Percentiles rank a stretch among this genome's conserved stretches.
Evolutionary conservation across 352 stramenopile species (phyloP).

Genomic region (Phytopythium cucurbitacearum): DNA sequence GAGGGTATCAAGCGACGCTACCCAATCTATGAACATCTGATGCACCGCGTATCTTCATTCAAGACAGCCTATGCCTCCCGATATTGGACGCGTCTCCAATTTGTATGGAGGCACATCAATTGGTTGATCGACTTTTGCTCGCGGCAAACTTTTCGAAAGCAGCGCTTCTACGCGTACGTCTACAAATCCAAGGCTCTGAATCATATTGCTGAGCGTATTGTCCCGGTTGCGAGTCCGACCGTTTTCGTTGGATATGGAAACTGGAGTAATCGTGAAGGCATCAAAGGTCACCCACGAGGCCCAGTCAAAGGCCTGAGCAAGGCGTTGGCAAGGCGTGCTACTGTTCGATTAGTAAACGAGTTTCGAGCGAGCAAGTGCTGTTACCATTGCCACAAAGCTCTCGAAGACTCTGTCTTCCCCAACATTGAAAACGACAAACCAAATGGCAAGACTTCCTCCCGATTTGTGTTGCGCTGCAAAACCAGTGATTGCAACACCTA

Average conservation of each 20-base stretch:
- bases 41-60: neutral
- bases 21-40: neutral
- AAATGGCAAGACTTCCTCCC: neutral
- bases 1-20: neutral
- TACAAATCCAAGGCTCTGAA: neutral
- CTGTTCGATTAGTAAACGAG: neutral
- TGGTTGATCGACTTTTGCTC: constrained; percentile 1
- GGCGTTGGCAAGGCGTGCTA: neutral
- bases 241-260: neutral
- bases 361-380: constrained; percentile 2
- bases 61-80: neutral
- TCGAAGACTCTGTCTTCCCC: neutral
- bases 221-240: neutral
- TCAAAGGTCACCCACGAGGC: neutral
- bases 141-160: neutral
- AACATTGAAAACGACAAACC: neutral
- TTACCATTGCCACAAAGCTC: neutral
- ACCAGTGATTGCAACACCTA: constrained; percentile 1
- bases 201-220: neutral
- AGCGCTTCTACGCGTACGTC: neutral
- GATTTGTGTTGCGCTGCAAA: neutral
- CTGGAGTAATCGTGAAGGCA: neutral
- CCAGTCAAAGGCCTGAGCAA: neutral
- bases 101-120: neutral
- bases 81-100: neutral